Percentiles rank a stretch among this genome's conserved stretches.
Conservation (phyloP, 2,329 filamentous ascomycete genomes). For the Akanthomyces uredinophilus region DNA sequence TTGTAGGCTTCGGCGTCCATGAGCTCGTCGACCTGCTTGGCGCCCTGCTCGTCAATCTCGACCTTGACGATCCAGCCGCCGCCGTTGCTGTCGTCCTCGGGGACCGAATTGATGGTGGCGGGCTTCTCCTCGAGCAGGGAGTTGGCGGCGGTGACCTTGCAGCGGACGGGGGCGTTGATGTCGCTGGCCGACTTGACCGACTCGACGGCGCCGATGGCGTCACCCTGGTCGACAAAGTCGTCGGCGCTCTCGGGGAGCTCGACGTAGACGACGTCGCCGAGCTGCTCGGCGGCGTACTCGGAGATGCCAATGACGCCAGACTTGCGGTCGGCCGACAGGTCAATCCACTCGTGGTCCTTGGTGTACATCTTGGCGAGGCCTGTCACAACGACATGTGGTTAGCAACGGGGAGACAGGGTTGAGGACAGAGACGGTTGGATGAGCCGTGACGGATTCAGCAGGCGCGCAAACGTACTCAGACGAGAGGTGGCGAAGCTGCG, state of each 20-base stretch:
- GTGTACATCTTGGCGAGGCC: slow-evolving; percentile 79
- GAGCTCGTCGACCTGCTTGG: slow-evolving; percentile 65
- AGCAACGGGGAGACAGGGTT: background rate
- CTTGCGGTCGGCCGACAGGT: slow-evolving; percentile 76
- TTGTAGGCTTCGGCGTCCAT: slow-evolving; percentile 78
- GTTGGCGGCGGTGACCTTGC: slow-evolving; percentile 73
- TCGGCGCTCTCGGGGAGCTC: slow-evolving; percentile 72
- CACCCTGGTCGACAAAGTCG: slow-evolving; percentile 65
- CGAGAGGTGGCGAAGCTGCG: slow-evolving; percentile 36
- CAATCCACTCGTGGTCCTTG: slow-evolving; percentile 97
- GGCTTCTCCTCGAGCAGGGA: slow-evolving; percentile 75
- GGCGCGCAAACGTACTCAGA: slow-evolving; percentile 27
- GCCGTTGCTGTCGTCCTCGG: slow-evolving; percentile 68
- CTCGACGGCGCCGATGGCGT: slow-evolving; percentile 90
- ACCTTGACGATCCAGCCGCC: slow-evolving; percentile 94
- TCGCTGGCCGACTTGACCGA: slow-evolving; percentile 98
- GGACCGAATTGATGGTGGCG: slow-evolving; percentile 78
- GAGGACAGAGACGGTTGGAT: slow-evolving; percentile 1
- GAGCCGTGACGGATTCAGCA: background rate
- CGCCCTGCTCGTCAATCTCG: slow-evolving; percentile 60
- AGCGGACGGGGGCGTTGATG: slow-evolving; percentile 82
- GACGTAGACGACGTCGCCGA: slow-evolving; percentile 96
- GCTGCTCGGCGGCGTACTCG: slow-evolving; percentile 81
- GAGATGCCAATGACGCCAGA: slow-evolving; percentile 81
- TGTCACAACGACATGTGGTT: slow-evolving; percentile 26